Conservation (phyloP, 106 monocot genomes). For the Vanilla planifolia region DNA sequence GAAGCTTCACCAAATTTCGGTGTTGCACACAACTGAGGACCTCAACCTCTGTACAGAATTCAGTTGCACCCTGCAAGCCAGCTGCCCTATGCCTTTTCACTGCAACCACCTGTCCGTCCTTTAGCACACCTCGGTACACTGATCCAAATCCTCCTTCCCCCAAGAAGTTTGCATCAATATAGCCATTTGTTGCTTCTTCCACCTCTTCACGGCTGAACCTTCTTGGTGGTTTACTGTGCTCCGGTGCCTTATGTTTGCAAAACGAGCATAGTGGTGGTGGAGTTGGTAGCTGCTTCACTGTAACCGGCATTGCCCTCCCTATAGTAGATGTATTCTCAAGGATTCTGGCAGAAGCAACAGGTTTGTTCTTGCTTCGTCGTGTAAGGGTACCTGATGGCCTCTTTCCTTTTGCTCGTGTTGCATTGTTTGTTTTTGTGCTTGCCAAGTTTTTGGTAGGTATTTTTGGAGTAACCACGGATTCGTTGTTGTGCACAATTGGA, state of each 20-base stretch:
- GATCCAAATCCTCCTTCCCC: too few species aligned
- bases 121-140: too few species aligned
- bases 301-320: slow-evolving; percentile 8
- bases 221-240: slow-evolving; percentile 48
- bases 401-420: too few species aligned
- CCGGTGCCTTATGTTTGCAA: slow-evolving; percentile 49
- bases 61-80: slow-evolving; percentile 8
- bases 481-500: too few species aligned
- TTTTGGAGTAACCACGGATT: too few species aligned
- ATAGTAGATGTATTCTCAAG: slow-evolving; percentile 14
- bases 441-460: too few species aligned
- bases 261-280: slow-evolving; percentile 55
- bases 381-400: too few species aligned
- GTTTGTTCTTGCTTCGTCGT: too few species aligned
- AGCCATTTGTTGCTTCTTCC: slow-evolving; percentile 38
- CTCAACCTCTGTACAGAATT: slow-evolving; percentile 54
- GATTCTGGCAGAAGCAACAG: too few species aligned
- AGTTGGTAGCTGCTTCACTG: slow-evolving; percentile 1
- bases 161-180: slow-evolving; percentile 38
- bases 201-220: slow-evolving; percentile 42
- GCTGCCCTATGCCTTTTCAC: slow-evolving; percentile 40
- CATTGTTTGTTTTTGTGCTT: too few species aligned
- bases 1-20: slow-evolving; percentile 81
- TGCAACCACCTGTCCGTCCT: too few species aligned
- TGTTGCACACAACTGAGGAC: slow-evolving; percentile 69